Percentiles rank a stretch among this genome's conserved stretches.
Evolutionary conservation across 768 basidiomycete genomes (phyloP).

Genomic region (Cytidiella melzeri): DNA sequence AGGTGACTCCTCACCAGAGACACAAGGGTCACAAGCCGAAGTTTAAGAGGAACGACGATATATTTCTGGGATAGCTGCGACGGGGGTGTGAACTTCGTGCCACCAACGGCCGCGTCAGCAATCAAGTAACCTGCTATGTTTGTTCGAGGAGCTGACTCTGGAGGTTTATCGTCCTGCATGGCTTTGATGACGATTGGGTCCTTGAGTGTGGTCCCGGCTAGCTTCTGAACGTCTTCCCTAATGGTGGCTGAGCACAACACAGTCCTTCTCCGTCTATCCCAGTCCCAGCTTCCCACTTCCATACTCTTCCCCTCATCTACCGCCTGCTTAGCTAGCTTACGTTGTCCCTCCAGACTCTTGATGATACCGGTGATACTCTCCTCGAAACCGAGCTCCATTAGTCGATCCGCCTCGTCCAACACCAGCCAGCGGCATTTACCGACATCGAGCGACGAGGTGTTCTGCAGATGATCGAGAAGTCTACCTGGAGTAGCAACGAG

Average conservation of each 20-base stretch:
- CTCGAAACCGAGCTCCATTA: slow-evolving; percentile 98
- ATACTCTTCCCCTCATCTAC: slow-evolving; percentile 56
- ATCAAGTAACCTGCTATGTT: slow-evolving; percentile 17
- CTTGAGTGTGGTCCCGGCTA: slow-evolving; percentile 77
- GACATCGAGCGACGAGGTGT: slow-evolving; percentile 87
- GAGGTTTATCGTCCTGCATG: slow-evolving; percentile 37
- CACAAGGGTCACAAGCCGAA: slow-evolving; percentile 87
- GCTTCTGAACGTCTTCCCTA: slow-evolving; percentile 87
- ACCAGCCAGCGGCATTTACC: slow-evolving; percentile 95
- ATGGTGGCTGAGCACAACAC: slow-evolving; percentile 97
- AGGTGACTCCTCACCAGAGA: slow-evolving; percentile 81
- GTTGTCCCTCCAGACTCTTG: slow-evolving; percentile 76
- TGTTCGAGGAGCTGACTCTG: background rate
- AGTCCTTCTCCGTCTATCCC: slow-evolving; percentile 71
- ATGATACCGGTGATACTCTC: slow-evolving; percentile 91
- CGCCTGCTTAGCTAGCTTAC: slow-evolving; percentile 64
- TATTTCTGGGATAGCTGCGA: slow-evolving; percentile 92
- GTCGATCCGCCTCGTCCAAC: slow-evolving; percentile 92
- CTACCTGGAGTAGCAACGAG: slow-evolving; percentile 95
- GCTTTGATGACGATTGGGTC: slow-evolving; percentile 84
- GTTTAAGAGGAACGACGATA: slow-evolving; percentile 83
- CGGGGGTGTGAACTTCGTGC: slow-evolving; percentile 83
- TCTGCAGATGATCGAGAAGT: slow-evolving; percentile 92
- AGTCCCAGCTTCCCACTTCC: slow-evolving; percentile 85
- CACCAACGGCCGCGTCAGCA: slow-evolving; percentile 16